These are phyloP conservation scores for Paraphaeosphaeria sporulosa DNA, from an alignment of 2,329 filamentous ascomycete genomes.

Conservation along the genomic window DNA sequence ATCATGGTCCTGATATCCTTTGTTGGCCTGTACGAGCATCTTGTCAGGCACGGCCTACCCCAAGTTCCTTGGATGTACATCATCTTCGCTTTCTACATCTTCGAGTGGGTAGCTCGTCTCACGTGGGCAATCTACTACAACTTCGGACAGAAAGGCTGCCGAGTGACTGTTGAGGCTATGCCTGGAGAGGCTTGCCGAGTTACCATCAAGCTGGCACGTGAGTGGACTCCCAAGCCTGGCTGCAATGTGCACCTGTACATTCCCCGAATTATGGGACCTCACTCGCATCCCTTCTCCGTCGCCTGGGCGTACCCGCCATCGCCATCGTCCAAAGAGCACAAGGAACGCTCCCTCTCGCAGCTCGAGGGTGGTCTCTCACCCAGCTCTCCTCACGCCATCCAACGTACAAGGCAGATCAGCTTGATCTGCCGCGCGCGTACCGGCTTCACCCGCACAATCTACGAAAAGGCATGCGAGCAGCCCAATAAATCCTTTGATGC, in stretches of 20 bases:
- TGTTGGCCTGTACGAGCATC: conserved; percentile 79
- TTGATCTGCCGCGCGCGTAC: conserved; percentile 77
- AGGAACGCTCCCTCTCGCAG: conserved; percentile 44
- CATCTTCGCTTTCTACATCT: conserved; percentile 77
- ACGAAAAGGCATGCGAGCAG: conserved; percentile 69
- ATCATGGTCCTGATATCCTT: conserved; percentile 73
- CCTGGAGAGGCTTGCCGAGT: conserved; percentile 67
- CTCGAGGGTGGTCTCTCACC: conserved; percentile 38
- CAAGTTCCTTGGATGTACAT: conserved; percentile 79
- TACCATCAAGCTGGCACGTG: conserved; percentile 65
- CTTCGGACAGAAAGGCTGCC: conserved; percentile 58
- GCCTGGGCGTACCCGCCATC: conserved; percentile 54
- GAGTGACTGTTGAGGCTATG: conserved; percentile 65
- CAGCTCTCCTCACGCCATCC: conserved; percentile 25
- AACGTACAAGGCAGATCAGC: conserved; percentile 62
- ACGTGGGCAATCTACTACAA: conserved; percentile 62
- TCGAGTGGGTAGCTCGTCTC: conserved; percentile 65
- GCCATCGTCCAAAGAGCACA: conserved; percentile 42
- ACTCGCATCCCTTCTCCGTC: conserved; percentile 60
- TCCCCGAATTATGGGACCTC: conserved; percentile 53
- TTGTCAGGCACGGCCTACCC: conserved; percentile 69
- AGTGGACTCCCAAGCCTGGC: conserved; percentile 62
- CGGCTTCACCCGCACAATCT: conserved; percentile 75
- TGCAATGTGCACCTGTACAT: conserved; percentile 69
- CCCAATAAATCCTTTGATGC: conserved; percentile 68